phyloP scores from a whole-genome alignment of 768 basidiomycete genomes.

The Coprinopsis sp. region DNA sequence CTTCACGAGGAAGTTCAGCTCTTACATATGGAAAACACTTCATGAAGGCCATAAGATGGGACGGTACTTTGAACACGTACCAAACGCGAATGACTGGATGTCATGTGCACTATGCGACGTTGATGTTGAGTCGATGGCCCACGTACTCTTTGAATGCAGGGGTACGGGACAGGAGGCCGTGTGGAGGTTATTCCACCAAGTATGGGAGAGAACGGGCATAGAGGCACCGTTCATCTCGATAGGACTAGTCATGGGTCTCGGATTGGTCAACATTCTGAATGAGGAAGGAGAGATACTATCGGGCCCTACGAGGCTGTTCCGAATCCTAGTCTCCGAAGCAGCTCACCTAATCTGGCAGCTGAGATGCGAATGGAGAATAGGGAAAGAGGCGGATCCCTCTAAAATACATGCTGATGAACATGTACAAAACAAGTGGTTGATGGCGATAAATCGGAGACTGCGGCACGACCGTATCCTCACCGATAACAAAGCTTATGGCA shows the following conservation, averaged over 20 bases:
- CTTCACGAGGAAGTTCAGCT: background rate
- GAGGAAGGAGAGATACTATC: background rate
- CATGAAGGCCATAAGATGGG: conserved; percentile 21
- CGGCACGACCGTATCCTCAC: conserved; percentile 1
- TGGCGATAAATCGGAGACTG: background rate
- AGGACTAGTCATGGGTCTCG: conserved; percentile 17
- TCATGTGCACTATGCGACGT: conserved; percentile 4
- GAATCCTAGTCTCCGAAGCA: conserved; percentile 24
- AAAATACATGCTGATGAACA: background rate
- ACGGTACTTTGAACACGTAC: conserved; percentile 21
- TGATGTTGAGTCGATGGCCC: background rate
- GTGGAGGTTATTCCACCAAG: conserved; percentile 18
- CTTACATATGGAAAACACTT: conserved; percentile 22
- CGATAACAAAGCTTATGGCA: background rate
- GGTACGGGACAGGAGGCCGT: conserved; percentile 16
- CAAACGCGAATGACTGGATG: conserved; percentile 10
- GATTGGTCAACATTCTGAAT: conserved; percentile 5
- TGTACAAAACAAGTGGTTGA: background rate
- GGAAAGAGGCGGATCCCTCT: conserved; percentile 4
- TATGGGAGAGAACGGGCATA: conserved; percentile 11
- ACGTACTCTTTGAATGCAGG: conserved; percentile 16
- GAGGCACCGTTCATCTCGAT: conserved; percentile 11
- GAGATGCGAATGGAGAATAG: conserved; percentile 21
- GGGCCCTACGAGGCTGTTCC: conserved; percentile 14
- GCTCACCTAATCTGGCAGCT: conserved; percentile 28